Evolutionary conservation across 2,329 filamentous ascomycete species (phyloP).

Genomic region (Penicillium polonicum): DNA sequence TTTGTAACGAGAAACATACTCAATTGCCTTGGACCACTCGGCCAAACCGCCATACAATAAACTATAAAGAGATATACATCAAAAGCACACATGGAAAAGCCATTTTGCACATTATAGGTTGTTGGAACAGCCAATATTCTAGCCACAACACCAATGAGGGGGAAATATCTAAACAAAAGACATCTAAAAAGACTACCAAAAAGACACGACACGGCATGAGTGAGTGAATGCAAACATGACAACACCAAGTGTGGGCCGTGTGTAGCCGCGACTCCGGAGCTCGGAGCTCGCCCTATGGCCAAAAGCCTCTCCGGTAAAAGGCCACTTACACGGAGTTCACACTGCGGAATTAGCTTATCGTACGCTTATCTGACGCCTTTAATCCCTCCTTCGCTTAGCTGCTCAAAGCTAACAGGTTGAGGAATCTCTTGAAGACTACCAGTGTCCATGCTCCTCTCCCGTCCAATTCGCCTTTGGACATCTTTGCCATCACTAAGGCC

Average conservation of each 20-base stretch:
- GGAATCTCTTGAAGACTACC: neutral
- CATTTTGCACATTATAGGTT: too few species aligned
- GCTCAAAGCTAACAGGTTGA: neutral
- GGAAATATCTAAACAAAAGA: too few species aligned
- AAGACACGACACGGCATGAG: too few species aligned
- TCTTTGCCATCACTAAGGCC: slow-evolving; percentile 31
- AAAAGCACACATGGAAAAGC: too few species aligned
- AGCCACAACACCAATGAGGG: too few species aligned
- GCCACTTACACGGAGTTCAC: slow-evolving; percentile 11
- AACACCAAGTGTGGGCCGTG: slow-evolving; percentile 12
- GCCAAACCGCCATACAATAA: too few species aligned
- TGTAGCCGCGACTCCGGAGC: slow-evolving; percentile 7
- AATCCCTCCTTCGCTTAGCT: slow-evolving; percentile 1
- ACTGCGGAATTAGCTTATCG: slow-evolving; percentile 17
- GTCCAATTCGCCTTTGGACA: slow-evolving; percentile 32
- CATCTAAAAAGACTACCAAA: too few species aligned
- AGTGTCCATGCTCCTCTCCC: slow-evolving; percentile 37
- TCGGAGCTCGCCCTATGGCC: slow-evolving; percentile 9
- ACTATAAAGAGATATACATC: too few species aligned
- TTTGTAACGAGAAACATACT: too few species aligned
- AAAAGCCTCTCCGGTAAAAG: neutral
- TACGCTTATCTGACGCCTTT: slow-evolving; percentile 10
- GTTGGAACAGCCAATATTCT: too few species aligned
- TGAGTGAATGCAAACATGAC: slow-evolving; percentile 16
- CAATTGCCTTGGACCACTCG: too few species aligned